Percentiles rank a stretch among this genome's conserved stretches.
Conservation (phyloP, 305 asterid genomes). For the Solanum hybrid region DNA sequence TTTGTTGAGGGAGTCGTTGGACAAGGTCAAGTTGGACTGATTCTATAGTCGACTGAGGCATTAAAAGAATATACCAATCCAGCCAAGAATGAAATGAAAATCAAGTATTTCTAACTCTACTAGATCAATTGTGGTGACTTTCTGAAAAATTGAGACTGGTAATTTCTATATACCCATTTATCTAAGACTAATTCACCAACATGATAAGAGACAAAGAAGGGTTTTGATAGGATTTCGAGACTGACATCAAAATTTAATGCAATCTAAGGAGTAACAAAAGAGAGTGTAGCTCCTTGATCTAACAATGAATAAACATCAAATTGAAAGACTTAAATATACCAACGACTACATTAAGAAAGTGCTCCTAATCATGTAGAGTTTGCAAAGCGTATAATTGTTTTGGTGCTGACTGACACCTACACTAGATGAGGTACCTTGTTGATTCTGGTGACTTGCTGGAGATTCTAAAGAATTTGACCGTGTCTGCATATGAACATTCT, state of each 20-base stretch:
- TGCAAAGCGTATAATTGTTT: background rate
- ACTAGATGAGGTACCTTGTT: background rate
- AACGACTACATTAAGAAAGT: background rate
- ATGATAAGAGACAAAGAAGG: background rate
- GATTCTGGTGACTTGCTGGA: background rate
- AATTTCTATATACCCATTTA: background rate
- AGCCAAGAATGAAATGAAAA: no score
- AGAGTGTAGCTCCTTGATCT: background rate
- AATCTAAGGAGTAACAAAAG: background rate
- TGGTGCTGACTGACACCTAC: background rate
- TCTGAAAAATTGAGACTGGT: background rate
- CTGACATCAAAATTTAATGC: background rate
- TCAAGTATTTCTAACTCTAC: background rate
- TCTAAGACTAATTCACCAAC: background rate
- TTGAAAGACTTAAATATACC: background rate
- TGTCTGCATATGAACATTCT: background rate
- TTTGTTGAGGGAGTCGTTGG: no score
- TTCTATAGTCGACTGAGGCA: background rate
- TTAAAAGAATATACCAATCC: background rate
- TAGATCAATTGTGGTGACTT: background rate
- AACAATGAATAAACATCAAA: background rate
- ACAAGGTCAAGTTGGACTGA: no score
- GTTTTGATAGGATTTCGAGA: background rate
- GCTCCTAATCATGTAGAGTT: background rate
- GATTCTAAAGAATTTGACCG: background rate